Conservation (phyloP, 2,329 filamentous ascomycete species). For the Fusarium sp. region DNA sequence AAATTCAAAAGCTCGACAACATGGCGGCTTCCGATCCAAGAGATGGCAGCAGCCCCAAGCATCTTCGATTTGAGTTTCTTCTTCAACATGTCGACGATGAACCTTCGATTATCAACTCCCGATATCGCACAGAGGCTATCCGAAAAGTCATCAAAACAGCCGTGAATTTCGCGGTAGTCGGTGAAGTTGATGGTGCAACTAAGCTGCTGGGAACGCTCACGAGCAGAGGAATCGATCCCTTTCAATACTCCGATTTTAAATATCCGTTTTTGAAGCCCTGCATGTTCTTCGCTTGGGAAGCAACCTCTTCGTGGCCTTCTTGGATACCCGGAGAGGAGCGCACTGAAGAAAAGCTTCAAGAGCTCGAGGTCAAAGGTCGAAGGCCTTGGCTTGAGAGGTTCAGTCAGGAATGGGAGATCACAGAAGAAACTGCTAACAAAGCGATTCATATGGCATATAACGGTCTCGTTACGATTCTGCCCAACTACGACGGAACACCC, state of each 20-base stretch:
- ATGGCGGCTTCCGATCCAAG: background rate
- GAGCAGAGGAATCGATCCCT: background rate
- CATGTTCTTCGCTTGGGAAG: conserved; percentile 23
- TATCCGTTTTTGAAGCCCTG: conserved; percentile 10
- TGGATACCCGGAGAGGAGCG: background rate
- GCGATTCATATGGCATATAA: conserved; percentile 23
- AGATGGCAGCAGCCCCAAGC: background rate
- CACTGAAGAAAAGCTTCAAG: background rate
- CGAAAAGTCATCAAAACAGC: background rate
- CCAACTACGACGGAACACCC: conserved; percentile 6
- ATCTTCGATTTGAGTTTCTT: background rate
- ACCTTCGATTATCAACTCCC: background rate
- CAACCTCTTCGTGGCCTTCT: conserved; percentile 9
- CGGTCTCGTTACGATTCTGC: background rate
- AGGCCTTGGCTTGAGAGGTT: conserved; percentile 17
- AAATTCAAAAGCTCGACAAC: rapidly evolving
- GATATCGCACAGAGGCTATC: background rate
- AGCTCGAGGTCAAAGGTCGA: background rate
- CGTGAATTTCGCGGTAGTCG: conserved; percentile 1
- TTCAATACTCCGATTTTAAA: background rate
- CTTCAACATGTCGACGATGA: conserved; percentile 8
- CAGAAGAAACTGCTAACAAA: conserved; percentile 13
- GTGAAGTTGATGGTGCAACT: background rate
- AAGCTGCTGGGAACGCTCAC: background rate
- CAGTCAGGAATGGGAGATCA: conserved; percentile 6